These are phyloP conservation scores for Solanum chaucha DNA, from an alignment of 257 asterid species.

Conservation along the genomic window DNA sequence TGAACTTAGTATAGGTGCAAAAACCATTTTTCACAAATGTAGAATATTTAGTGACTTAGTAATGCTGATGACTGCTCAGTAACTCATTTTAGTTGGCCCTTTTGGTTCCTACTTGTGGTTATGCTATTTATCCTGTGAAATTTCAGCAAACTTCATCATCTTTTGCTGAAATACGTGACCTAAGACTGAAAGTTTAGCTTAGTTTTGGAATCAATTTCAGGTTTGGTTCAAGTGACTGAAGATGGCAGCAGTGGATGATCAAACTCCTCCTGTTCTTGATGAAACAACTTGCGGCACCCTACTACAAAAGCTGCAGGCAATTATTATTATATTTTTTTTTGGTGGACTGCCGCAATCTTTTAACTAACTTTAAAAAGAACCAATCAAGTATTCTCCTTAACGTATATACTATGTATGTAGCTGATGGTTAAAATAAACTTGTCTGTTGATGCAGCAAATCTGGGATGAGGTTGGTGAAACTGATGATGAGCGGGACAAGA, in stretches of 20 bases:
- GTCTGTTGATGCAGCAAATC: slow-evolving; percentile 48
- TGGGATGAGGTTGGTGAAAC: slow-evolving; percentile 98
- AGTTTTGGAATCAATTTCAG: not conserved
- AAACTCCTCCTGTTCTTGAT: slow-evolving; percentile 28
- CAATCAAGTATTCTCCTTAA: not conserved
- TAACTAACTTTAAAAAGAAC: slow-evolving; percentile 2
- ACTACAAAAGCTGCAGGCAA: slow-evolving; percentile 80
- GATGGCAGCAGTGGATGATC: slow-evolving; percentile 66
- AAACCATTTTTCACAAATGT: not conserved
- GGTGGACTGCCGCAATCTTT: not conserved
- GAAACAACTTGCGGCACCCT: slow-evolving; percentile 73
- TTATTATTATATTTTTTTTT: not conserved
- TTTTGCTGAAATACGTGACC: not conserved
- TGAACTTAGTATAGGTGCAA: not conserved
- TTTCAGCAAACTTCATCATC: not conserved
- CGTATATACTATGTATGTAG: not conserved
- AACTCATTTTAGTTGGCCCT: not conserved
- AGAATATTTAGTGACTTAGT: not conserved
- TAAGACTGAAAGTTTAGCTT: not conserved
- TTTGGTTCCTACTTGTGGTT: not conserved
- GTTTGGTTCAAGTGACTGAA: slow-evolving; percentile 11
- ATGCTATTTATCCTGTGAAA: not conserved
- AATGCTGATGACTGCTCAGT: not conserved
- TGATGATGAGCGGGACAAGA: slow-evolving; percentile 76
- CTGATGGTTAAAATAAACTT: not conserved